A percentile compares a stretch with the other conserved stretches of the same genome.
phyloP scores from a whole-genome alignment of 352 stramenopile species.

The Pythium phragmitis region DNA sequence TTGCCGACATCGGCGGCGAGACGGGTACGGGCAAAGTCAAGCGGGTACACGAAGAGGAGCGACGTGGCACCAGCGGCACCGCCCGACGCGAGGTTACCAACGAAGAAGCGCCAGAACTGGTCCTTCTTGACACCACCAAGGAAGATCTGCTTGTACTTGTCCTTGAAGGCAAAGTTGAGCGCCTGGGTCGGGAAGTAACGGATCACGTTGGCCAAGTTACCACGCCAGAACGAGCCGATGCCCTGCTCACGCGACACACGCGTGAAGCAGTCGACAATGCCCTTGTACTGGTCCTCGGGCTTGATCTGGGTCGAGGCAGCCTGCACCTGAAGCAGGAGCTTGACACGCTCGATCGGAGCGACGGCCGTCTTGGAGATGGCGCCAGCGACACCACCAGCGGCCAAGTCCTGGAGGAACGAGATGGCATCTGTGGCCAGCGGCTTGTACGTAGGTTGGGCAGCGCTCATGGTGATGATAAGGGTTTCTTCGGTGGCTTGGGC shows the following conservation, averaged over 20 bases:
- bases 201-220: slow-evolving; percentile 92
- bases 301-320: slow-evolving; percentile 90
- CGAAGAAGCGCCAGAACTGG: slow-evolving; percentile 98
- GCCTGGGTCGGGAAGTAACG: slow-evolving; percentile 93
- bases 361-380: slow-evolving; percentile 91
- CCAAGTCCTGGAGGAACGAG: slow-evolving; percentile 82
- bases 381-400: slow-evolving; percentile 82
- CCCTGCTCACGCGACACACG: slow-evolving; percentile 90
- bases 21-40: slow-evolving; percentile 98
- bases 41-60: slow-evolving; percentile 96
- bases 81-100: slow-evolving; percentile 97
- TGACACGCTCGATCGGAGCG: slow-evolving; percentile 90
- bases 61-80: slow-evolving; percentile 97
- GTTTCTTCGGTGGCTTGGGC: slow-evolving; percentile 53
- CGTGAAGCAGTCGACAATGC: slow-evolving; percentile 89
- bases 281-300: slow-evolving; percentile 91
- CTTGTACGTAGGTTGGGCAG: slow-evolving; percentile 66
- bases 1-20: slow-evolving; percentile 97
- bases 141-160: slow-evolving; percentile 93
- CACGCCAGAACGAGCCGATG: slow-evolving; percentile 88
- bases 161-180: slow-evolving; percentile 93
- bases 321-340: slow-evolving; percentile 92
- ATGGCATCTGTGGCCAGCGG: slow-evolving; percentile 68
- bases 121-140: slow-evolving; percentile 91
- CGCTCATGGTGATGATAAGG: slow-evolving; percentile 66